phyloP scores from a whole-genome alignment of 2,329 filamentous ascomycete genomes.

The Fusarium continuum region DNA sequence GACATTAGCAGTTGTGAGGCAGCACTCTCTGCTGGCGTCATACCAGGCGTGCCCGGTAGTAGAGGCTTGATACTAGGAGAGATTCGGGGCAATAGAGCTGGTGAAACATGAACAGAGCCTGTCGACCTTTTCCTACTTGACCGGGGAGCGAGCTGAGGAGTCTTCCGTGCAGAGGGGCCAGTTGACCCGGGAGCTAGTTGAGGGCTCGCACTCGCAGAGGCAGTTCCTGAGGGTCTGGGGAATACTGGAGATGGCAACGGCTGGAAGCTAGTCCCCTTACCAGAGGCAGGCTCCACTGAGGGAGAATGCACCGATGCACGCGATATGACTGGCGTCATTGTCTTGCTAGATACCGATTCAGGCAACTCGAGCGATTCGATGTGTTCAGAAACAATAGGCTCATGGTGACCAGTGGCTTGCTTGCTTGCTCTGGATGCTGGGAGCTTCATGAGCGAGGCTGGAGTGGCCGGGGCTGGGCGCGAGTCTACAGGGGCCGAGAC shows the following conservation, averaged over 20 bases:
- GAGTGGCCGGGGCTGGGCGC: conserved; percentile 64
- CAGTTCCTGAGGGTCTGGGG: conserved; percentile 50
- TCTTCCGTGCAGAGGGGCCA: conserved; percentile 59
- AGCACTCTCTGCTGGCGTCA: conserved; percentile 65
- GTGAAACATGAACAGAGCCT: conserved; percentile 80
- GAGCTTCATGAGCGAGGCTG: conserved; percentile 86
- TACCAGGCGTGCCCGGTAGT: conserved; percentile 68
- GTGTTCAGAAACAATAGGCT: conserved; percentile 58
- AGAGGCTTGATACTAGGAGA: conserved; percentile 95
- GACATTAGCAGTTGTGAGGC: conserved; percentile 82
- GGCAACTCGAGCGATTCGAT: conserved; percentile 74
- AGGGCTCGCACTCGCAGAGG: conserved; percentile 72
- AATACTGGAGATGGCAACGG: conserved; percentile 60
- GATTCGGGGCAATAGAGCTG: conserved; percentile 86
- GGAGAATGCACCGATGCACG: conserved; percentile 53
- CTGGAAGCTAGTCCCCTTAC: conserved; percentile 63
- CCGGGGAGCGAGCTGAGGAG: conserved; percentile 65
- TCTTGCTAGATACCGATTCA: conserved; percentile 64
- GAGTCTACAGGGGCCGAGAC: conserved; percentile 33
- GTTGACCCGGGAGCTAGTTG: conserved; percentile 64
- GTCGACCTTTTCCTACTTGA: conserved; percentile 76
- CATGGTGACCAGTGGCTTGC: conserved; percentile 51
- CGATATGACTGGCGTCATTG: conserved; percentile 51
- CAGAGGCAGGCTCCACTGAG: conserved; percentile 49
- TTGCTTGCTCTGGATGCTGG: conserved; percentile 63